A percentile compares a stretch with the other conserved stretches of the same genome.
Conservation (phyloP, 257 asterid species). For the Solanum megistacrolobum region DNA sequence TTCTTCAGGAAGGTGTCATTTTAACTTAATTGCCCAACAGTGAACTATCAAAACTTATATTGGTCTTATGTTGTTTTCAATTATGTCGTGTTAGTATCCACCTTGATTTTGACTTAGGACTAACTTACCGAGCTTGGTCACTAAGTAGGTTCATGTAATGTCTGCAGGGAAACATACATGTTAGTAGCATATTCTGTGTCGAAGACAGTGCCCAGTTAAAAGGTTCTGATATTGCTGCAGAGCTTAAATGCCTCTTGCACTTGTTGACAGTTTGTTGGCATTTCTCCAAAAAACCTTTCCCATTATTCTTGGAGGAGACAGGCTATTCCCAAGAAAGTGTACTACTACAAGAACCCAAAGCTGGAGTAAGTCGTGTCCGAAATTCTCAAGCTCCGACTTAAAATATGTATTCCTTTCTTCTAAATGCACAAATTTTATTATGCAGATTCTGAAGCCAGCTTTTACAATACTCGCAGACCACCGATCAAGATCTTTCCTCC, state of each 20-base stretch:
- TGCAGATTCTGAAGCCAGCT: constrained; percentile 96
- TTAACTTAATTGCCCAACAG: not conserved
- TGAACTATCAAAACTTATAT: not conserved
- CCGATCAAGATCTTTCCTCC: constrained; percentile 45
- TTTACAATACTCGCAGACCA: constrained; percentile 78
- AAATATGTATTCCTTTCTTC: not conserved
- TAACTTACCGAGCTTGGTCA: not conserved
- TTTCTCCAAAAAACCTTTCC: constrained; percentile 88
- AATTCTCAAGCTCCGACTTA: not conserved
- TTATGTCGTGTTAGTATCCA: not conserved
- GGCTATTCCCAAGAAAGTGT: constrained; percentile 81
- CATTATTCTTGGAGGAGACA: constrained; percentile 75
- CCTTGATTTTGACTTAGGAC: not conserved
- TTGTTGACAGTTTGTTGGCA: constrained; percentile 92
- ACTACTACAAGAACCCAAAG: constrained; percentile 95
- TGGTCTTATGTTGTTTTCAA: not conserved
- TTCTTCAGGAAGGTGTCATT: not conserved
- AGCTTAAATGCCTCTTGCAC: constrained; percentile 68
- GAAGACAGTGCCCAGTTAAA: constrained; percentile 63
- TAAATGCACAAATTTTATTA: not conserved
- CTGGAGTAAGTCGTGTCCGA: constrained; percentile 64
- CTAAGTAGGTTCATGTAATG: constrained; percentile 2
- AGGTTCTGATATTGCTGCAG: constrained; percentile 71
- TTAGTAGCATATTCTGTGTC: constrained; percentile 71
- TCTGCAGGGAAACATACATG: constrained; percentile 74